Evolutionary conservation across 108 stramenopile species (phyloP), one percentile per base, ranked within the genome.

Genomic region (Chaetoceros muelleri): DNA sequence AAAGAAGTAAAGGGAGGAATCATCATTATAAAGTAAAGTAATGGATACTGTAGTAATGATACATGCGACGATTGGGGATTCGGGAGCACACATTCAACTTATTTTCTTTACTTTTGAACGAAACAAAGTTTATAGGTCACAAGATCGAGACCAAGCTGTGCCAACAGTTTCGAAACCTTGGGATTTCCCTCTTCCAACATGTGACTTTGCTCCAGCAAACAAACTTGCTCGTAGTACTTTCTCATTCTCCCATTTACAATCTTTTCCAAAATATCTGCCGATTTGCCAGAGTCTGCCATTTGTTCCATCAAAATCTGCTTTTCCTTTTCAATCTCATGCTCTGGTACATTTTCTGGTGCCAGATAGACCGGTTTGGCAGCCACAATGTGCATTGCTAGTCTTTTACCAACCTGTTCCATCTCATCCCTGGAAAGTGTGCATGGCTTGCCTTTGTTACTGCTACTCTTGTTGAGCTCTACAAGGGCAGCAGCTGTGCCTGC

Each of bases 381-480:
- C 5, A 95, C 96, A 54, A 94, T 77, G 57, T 97, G 96, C 96
- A 97, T 97, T 17, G 96, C 96, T 26, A 95, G 66, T 48, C 78
- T 85, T 57, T 87, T 93, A 20, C 85, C 90, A 17, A 67, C 67
- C 26, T 73, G 81, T 26, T 69, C 46, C 13, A 69, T 63, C 17
- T 60, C 60, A 2, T 56, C 66, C 8, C 30, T 50, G 25, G 55
- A 60, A 19, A 26, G 54, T 19, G 0, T 10, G 2, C 45, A 68
- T 24, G 52, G 65, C 19, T 40, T 28, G 24, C 60, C 70, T 16
- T 55, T 44, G 13, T 40, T 13, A 10, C 8, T 13, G 5, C 8
- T 10, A 40, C 8, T 40, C 13, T 5, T 5, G 16, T 16, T 8
- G n/a, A 73, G 59, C 34, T 77, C 71, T 1, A 88, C 87, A 8